Conservation (phyloP, 305 asterid genomes). For the Solanum hybrid region DNA sequence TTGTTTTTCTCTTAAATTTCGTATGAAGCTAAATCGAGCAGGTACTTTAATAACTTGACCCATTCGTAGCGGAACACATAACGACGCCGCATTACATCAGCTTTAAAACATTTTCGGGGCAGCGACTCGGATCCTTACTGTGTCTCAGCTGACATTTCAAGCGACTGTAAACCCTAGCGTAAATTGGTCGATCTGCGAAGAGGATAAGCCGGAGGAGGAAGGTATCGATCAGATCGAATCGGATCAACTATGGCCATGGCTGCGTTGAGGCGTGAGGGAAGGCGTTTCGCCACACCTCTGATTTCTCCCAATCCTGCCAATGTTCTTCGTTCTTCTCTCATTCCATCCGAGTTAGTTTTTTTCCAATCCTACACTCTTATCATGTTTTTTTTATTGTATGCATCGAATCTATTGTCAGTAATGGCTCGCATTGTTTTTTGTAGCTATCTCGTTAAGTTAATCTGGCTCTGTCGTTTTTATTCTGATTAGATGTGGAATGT, state of each 20-base stretch:
- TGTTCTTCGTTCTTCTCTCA: slow-evolving; percentile 50
- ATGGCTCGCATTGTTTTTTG: not conserved
- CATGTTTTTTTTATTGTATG: not conserved
- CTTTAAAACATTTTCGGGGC: not conserved
- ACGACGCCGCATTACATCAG: not conserved
- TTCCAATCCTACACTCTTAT: not conserved
- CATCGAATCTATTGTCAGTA: not conserved
- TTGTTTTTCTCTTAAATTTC: not conserved
- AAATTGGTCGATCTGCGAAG: slow-evolving; percentile 7
- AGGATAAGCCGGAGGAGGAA: not conserved
- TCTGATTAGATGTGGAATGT: not conserved
- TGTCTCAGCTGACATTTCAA: not conserved
- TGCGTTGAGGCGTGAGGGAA: slow-evolving; percentile 78
- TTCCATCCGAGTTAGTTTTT: slow-evolving; percentile 37
- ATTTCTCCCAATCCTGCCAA: slow-evolving; percentile 40
- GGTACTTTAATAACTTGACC: not conserved
- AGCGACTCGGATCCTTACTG: not conserved
- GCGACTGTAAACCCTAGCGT: slow-evolving; percentile 26
- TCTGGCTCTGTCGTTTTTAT: not conserved
- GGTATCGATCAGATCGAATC: slow-evolving; percentile 24
- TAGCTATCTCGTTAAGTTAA: not conserved
- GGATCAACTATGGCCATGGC: slow-evolving; percentile 71
- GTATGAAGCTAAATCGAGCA: not conserved
- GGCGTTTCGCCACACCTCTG: slow-evolving; percentile 61
- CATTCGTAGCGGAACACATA: not conserved